phyloP scores from a whole-genome alignment of 1,139 yeast genomes.

The Wickerhamiella pararugosa region DNA sequence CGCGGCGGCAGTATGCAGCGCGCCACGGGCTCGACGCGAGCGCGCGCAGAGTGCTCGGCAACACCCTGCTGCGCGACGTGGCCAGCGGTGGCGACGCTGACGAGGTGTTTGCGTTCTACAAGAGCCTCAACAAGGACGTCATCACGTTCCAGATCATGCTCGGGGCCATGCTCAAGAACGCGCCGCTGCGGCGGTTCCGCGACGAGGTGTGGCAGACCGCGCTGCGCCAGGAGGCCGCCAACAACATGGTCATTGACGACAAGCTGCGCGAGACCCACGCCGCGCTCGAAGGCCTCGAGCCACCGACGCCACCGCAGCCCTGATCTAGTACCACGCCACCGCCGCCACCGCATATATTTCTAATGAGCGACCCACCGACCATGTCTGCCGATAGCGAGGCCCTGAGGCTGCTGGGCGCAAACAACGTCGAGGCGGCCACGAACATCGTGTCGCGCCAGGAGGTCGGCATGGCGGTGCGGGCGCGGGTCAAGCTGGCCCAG shows the following conservation, averaged over 20 bases:
- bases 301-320: background rate
- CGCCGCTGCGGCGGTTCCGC: slow-evolving; percentile 7
- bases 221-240: slow-evolving; percentile 11
- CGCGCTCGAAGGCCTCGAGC: background rate
- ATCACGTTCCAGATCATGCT: slow-evolving; percentile 15
- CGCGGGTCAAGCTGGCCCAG: slow-evolving; percentile 4
- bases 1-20: slow-evolving; percentile 12
- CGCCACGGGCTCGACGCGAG: slow-evolving; percentile 2
- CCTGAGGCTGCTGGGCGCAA: background rate
- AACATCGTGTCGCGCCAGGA: slow-evolving; percentile 2
- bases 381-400: slow-evolving; percentile 4
- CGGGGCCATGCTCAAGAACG: slow-evolving; percentile 13
- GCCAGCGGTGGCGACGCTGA: slow-evolving; percentile 6
- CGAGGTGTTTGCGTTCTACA: slow-evolving; percentile 14
- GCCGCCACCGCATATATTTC: background rate
- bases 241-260: slow-evolving; percentile 13
- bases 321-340: background rate
- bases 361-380: background rate
- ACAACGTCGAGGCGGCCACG: slow-evolving; percentile 6
- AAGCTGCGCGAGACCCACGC: slow-evolving; percentile 11
- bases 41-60: slow-evolving; percentile 12
- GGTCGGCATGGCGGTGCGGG: background rate
- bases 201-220: slow-evolving; percentile 12
- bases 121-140: slow-evolving; percentile 14
- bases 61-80: slow-evolving; percentile 11